Evolutionary conservation across 1,284 basidiomycete species (phyloP).

Genomic region (Coriolopsis trogii): DNA sequence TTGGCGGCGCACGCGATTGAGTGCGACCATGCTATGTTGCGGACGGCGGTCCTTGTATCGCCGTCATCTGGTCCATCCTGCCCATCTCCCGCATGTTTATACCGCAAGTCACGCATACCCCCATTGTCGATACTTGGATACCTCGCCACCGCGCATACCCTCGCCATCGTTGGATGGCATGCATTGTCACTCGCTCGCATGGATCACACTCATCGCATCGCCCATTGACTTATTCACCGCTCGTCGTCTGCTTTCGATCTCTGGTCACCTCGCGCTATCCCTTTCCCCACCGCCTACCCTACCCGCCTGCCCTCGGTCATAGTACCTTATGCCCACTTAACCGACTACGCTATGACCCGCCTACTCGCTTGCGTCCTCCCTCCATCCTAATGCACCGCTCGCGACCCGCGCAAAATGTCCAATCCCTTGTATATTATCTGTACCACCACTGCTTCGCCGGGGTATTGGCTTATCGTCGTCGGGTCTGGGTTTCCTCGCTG

Average conservation of each 20-base stretch:
- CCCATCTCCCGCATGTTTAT: constrained; percentile 8
- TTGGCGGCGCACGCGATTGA: constrained; percentile 37
- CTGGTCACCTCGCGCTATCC: constrained; percentile 2
- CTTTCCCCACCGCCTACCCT: constrained; percentile 13
- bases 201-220: constrained; percentile 2
- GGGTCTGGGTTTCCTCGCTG: constrained; percentile 4
- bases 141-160: constrained; percentile 24
- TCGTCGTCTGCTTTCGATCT: constrained; percentile 21
- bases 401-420: constrained; percentile 18
- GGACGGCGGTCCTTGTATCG: constrained; percentile 21
- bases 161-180: constrained; percentile 4
- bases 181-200: constrained; percentile 7
- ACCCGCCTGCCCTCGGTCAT: constrained; percentile 8
- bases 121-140: constrained; percentile 26
- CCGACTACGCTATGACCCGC: constrained; percentile 22
- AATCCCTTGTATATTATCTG: constrained; percentile 21
- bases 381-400: constrained; percentile 6
- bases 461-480: constrained; percentile 14
- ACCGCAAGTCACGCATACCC: constrained; percentile 18
- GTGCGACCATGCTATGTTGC: constrained; percentile 1
- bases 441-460: constrained; percentile 17
- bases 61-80: constrained; percentile 9
- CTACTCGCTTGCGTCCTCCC: constrained; percentile 10
- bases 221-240: constrained; percentile 17
- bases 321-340: constrained; percentile 18